Conservation (phyloP, 805 yeast genomes). For the Schizosaccharomyces octosporus region DNA sequence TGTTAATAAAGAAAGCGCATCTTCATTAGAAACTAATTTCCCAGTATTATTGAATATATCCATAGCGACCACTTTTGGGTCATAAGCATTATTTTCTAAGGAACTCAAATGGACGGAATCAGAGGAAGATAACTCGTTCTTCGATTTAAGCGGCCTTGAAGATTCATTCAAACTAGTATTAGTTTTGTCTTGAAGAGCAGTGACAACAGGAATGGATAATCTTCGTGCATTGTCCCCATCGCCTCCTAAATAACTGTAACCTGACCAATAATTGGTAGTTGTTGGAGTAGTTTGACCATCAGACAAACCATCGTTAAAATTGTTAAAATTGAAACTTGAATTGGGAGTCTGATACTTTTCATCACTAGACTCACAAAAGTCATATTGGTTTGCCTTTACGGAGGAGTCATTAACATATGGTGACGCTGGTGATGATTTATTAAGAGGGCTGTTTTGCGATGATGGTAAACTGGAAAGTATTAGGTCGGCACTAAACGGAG, state of each 20-base stretch:
- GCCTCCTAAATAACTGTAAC: no score
- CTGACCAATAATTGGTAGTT: no score
- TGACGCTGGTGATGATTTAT: background rate
- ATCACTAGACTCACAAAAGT: background rate
- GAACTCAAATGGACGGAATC: background rate
- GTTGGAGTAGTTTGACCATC: no score
- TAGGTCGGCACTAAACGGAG: background rate
- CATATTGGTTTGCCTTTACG: background rate
- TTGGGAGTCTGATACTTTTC: background rate
- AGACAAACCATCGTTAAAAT: no score
- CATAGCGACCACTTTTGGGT: background rate
- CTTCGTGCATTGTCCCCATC: no score
- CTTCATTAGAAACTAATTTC: slow-evolving; percentile 1
- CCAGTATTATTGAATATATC: background rate
- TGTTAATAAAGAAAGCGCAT: slow-evolving; percentile 3
- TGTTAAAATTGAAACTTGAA: no score
- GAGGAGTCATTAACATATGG: background rate
- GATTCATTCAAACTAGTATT: no score
- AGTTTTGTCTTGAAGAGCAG: no score
- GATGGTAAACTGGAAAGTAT: background rate
- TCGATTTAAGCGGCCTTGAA: no score
- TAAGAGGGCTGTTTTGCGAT: background rate
- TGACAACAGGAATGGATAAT: no score
- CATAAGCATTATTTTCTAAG: background rate
- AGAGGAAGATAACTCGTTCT: no score